Evolutionary conservation across 1,284 basidiomycete genomes (phyloP), one percentile per base, ranked within the genome.

Genomic region (Ceratobasidium sp.): DNA sequence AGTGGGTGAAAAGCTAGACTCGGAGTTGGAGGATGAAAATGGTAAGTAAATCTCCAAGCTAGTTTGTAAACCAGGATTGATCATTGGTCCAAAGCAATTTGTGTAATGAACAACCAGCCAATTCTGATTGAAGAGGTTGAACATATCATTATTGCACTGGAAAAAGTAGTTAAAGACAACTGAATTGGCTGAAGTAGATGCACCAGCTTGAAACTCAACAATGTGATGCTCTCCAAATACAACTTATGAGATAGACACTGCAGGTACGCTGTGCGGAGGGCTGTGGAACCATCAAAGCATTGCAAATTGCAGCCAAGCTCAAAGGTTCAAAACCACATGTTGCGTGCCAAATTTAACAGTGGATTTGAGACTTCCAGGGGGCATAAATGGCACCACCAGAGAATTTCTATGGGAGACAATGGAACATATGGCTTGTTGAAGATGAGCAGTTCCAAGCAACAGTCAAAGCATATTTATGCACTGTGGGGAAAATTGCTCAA

Each of bases 401-500:
- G 20, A 53, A 69, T 33, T 18, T 53, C 3, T 49, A 69, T 12
- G 67, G 67, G 5, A 4, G 26, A 20, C 7, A 33, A 40, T 69
- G 67, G 76, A 78, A 73, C 42, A 23, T 33, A 15, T 68, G 76
- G 4, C 28, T 79, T 10, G 26, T 72, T 20, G 49, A 28, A n/a
- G 63, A 80, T 28, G 60, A 80, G 42, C 78, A 78, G 20, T 39
- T 80, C 13, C 33, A 15, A 26, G 23, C 23, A 3, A 78, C 61
- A 58, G 20, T 80, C 20, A 46, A 53, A 39, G 26, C 51, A 15
- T 78, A 80, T 40, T 58, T 80, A 10, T 51, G 33, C n/a, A 28
- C 56, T 5, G 40, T 80, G 58, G 79, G 79, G 20, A 76, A 78
- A 39, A 67, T 61, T 28, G 70, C 79, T 26, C 42, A 46, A 9